Base-by-base conservation (phyloP, 257 asterid genomes). In the Primulina eburnea region DNA sequence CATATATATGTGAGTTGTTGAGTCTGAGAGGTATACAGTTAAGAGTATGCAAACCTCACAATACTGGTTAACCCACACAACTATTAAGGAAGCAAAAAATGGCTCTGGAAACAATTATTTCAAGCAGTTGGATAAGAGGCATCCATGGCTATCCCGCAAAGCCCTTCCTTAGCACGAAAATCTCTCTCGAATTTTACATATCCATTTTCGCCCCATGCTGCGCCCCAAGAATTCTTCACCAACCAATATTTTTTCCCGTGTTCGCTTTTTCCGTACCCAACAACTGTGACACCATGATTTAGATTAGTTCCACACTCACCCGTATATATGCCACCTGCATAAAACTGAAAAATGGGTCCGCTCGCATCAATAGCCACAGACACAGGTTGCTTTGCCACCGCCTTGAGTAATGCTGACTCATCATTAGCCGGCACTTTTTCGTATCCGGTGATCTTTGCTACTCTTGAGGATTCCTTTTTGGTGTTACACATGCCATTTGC, bases 191-290 rank as follows among this genome's bases (percentile, higher is more conserved):
- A 6, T 71, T 75, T 76, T 3, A 70, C 11, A 30, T 73, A 78
- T 12, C 80, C 83, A 0, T 55, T 6, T 70, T 82, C 82, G 5
- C 81, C 83, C 86, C 83, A 70, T 4, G 16, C 20, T 2, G 50
- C 12, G 5, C 81, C 83, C 83, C 86, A 81, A 0, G 81, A 82
- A 14, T 83, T 83, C 75, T 80, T 83, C 7, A 83, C 53, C 7
- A 76, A 12, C 88, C 84, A 81, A 69, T 64, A 81, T 29, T 81
- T 81, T 5, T 56, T 74, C n/a, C 82, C 81, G 3, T 55, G 50
- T 52, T 29, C 57, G 60, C 33, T 37, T 28, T 12, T 58, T 1
- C 81, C 82, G 9, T 78, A 75, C 14, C 79, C 80, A 14, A 76
- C 60, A 0, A 28, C 60, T 0, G 76, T 65, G 3, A 76, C 80